Conservation (phyloP, 441 rosid species). For the Brassica balearica region DNA sequence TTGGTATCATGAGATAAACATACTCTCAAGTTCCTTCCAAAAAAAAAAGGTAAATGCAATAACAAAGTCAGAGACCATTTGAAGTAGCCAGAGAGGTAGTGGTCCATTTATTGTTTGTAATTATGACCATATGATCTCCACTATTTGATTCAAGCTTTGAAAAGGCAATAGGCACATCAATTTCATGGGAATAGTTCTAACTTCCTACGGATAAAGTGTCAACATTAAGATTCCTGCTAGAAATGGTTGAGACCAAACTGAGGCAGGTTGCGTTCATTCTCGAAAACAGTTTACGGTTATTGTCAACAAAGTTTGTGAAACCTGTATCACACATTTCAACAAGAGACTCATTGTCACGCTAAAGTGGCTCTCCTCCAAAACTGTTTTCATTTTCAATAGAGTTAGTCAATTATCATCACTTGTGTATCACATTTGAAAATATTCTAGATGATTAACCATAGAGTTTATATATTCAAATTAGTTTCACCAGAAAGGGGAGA, state of each 20-base stretch:
- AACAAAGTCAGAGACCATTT: constrained; percentile 4
- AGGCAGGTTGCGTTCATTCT: constrained; percentile 70
- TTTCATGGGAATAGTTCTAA: not conserved
- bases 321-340: constrained; percentile 56
- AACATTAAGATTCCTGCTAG: constrained; percentile 12
- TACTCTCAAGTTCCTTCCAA: not conserved
- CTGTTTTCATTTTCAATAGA: not conserved
- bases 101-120: not conserved
- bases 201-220: not conserved
- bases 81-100: not conserved
- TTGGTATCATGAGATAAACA: constrained; percentile 33
- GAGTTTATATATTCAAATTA: constrained; percentile 14
- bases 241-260: constrained; percentile 52
- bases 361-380: constrained; percentile 3
- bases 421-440: constrained; percentile 1
- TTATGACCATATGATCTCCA: constrained; percentile 10
- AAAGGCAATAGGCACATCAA: constrained; percentile 1
- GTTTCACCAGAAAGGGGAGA: not conserved
- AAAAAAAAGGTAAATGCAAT: not conserved
- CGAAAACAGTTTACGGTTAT: constrained; percentile 72
- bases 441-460: not conserved
- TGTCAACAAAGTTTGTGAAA: constrained; percentile 70
- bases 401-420: not conserved
- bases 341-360: constrained; percentile 8
- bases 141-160: constrained; percentile 1